These are phyloP conservation scores for Penicillium coffeae DNA, from an alignment of 495 filamentous ascomycete genomes.

Conservation along the genomic window DNA sequence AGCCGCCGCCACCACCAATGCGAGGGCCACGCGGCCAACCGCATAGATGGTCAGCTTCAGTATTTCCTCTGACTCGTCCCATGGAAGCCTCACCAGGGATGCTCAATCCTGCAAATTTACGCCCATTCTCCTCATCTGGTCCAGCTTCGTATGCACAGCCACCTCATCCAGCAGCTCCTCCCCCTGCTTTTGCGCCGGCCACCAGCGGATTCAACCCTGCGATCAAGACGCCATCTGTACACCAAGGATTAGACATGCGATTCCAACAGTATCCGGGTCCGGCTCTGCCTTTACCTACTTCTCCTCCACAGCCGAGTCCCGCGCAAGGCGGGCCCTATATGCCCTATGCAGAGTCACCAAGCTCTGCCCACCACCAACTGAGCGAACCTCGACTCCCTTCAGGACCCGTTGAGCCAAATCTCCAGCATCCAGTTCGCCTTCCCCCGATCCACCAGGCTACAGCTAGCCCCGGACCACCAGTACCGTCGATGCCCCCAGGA, in stretches of 20 bases:
- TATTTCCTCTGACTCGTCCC: constrained; percentile 33
- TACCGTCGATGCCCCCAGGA: constrained; percentile 4
- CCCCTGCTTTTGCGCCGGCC: constrained; percentile 25
- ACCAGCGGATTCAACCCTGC: constrained; percentile 29
- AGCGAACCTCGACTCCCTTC: constrained; percentile 24
- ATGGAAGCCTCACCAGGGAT: constrained; percentile 30
- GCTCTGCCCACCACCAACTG: constrained; percentile 24
- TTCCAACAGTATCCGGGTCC: constrained; percentile 27
- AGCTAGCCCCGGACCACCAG: constrained; percentile 16
- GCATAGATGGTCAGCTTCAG: constrained; percentile 36
- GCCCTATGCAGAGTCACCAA: constrained; percentile 26
- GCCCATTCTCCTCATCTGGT: constrained; percentile 40
- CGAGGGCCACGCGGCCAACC: constrained; percentile 23
- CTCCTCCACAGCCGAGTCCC: constrained; percentile 37
- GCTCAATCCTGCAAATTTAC: constrained; percentile 22
- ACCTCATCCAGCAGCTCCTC: constrained; percentile 18
- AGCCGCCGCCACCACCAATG: constrained; percentile 15
- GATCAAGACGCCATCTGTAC: constrained; percentile 22
- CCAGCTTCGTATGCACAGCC: constrained; percentile 25
- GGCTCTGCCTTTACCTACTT: constrained; percentile 29
- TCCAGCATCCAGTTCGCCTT: constrained; percentile 39
- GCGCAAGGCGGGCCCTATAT: constrained; percentile 23
- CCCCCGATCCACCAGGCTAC: constrained; percentile 41
- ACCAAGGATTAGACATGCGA: constrained; percentile 29
- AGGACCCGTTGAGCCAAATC: constrained; percentile 31